Evolutionary conservation across 805 yeast genomes (phyloP), one percentile per base, ranked within the genome.

Genomic region (Tetrapisispora taiwanensis): DNA sequence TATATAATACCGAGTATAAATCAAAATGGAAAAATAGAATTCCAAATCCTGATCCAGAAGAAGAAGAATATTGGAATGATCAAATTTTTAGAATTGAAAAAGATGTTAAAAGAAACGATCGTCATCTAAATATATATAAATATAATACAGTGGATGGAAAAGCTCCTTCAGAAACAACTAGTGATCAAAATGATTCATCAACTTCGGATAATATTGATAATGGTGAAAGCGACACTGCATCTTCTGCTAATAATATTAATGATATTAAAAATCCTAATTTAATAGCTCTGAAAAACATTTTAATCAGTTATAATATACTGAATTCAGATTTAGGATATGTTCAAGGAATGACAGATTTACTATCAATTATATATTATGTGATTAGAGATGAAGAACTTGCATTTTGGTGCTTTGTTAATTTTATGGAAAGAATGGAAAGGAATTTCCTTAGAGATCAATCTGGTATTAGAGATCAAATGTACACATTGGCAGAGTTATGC

Each of bases 301-400:
- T 92, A 33, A 71, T 88, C 45, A 85, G 97, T 0, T 90, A 83
- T 56, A 90, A 92, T 60, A 88, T 84, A 62, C 74, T 80, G 60
- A 89, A 92, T 61, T 71, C 69, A 38, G 82, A 87, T 52, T 65
- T 92, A 52, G 98, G 98, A 0, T 92, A 92, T 57, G 95, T 92
- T 17, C 99, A 92, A 66, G 99, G 99, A 1, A 92, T 92, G 99
- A 79, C 92, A 9, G 99, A 92, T 62, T 68, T 92, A 42, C 67
- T 92, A 31, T 83, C 96, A 0, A 97, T 97, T 0, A 64, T 92
- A 3, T 92, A 87, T 60, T 76, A 73, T 43, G 65, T 70, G 9
- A 49, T 71, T 8, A 73, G 74, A 51, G 95, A 89, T 59, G 95
- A 89, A 52, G 68, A 81, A 0, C 55, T 87, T 20, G 71, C 95